These are phyloP conservation scores for Capsicum pubescens DNA, from an alignment of 257 asterid genomes.

Conservation along the genomic window DNA sequence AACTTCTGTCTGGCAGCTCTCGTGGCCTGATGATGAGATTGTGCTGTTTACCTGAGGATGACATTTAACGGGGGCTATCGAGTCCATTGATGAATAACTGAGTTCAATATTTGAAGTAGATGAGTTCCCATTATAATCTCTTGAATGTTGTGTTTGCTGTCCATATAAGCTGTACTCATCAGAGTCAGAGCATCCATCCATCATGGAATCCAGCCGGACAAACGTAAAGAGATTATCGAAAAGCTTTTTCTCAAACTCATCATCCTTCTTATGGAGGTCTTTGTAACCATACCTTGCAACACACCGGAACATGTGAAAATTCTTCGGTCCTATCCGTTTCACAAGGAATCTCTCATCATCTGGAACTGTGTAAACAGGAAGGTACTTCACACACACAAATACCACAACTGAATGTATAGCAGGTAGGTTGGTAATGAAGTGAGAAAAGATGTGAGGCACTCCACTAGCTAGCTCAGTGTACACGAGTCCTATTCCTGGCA, in stretches of 20 bases:
- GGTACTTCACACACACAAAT: slow-evolving; percentile 61
- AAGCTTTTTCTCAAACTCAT: slow-evolving; percentile 35
- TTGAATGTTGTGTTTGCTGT: slow-evolving; percentile 34
- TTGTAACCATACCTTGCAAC: slow-evolving; percentile 69
- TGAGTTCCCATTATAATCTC: slow-evolving; percentile 29
- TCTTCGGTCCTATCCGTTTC: slow-evolving; percentile 62
- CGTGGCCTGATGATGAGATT: slow-evolving; percentile 29
- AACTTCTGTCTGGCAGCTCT: slow-evolving; percentile 28
- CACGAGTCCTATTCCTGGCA: slow-evolving; percentile 95
- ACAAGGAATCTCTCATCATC: slow-evolving; percentile 59
- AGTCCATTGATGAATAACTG: slow-evolving; percentile 31
- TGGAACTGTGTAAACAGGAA: slow-evolving; percentile 60
- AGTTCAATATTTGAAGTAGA: slow-evolving; percentile 22
- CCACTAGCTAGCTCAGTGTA: slow-evolving; percentile 98
- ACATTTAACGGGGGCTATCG: slow-evolving; percentile 26
- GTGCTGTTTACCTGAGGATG: slow-evolving; percentile 27
- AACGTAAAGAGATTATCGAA: slow-evolving; percentile 35
- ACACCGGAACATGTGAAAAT: slow-evolving; percentile 68
- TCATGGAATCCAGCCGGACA: slow-evolving; percentile 36
- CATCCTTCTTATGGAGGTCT: slow-evolving; percentile 49
- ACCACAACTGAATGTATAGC: slow-evolving; percentile 91
- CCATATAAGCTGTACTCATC: slow-evolving; percentile 37
- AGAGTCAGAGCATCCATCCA: slow-evolving; percentile 34
- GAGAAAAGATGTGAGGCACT: slow-evolving; percentile 92
- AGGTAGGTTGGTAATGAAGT: slow-evolving; percentile 92